These are phyloP conservation scores for Ceriops zippeliana DNA, from an alignment of 345 rosid genomes.

Conservation along the genomic window DNA sequence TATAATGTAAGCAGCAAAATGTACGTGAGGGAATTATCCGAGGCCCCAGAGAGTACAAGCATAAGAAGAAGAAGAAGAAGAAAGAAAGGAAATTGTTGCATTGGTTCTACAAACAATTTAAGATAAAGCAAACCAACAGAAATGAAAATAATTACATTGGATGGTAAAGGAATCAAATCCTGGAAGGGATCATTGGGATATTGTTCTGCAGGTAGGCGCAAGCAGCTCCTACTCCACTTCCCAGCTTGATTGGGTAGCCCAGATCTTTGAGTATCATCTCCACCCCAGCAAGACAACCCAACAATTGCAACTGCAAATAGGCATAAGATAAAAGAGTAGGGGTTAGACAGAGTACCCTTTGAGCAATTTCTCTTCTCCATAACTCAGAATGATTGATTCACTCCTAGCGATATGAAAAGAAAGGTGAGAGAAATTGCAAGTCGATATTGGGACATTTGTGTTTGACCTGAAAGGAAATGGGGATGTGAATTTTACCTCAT, in stretches of 20 bases:
- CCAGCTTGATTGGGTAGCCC: constrained; percentile 88
- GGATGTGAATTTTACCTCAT: constrained; percentile 57
- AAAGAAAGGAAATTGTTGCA: constrained; percentile 14
- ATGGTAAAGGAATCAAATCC: constrained; percentile 46
- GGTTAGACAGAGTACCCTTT: background rate
- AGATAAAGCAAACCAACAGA: constrained; percentile 8
- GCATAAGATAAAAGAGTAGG: background rate
- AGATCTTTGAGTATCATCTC: constrained; percentile 95
- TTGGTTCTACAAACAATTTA: constrained; percentile 29
- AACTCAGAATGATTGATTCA: background rate
- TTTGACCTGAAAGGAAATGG: background rate
- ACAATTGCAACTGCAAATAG: constrained; percentile 65
- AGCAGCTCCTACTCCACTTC: constrained; percentile 95
- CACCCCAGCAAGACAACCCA: constrained; percentile 95
- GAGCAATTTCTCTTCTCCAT: background rate
- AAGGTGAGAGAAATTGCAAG: too few relatives aligned
- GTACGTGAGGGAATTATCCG: background rate
- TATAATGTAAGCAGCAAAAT: constrained; percentile 9
- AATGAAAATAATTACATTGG: constrained; percentile 25
- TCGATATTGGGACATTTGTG: background rate
- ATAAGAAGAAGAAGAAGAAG: background rate
- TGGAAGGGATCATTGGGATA: constrained; percentile 73
- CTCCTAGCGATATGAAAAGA: too few relatives aligned
- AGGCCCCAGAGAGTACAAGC: constrained; percentile 15
- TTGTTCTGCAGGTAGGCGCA: constrained; percentile 70